These are phyloP conservation scores for Heterococcus sp. DNA, from an alignment of 108 stramenopile species.

Conservation along the genomic window DNA sequence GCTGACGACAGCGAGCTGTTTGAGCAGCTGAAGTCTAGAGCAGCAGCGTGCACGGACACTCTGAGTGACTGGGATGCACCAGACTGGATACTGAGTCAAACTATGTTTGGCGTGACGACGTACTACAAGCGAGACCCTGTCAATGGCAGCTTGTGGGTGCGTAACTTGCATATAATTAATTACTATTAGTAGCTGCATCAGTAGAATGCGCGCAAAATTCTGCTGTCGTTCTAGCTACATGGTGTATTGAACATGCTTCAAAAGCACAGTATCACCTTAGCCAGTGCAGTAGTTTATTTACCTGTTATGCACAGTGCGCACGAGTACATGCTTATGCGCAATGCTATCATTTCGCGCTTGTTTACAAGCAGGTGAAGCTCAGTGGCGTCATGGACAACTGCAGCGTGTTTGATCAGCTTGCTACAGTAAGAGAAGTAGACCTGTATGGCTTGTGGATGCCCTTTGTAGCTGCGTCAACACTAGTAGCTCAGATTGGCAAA, in stretches of 20 bases:
- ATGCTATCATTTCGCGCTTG: neutral
- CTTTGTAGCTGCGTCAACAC: constrained; percentile 64
- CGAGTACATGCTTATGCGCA: neutral
- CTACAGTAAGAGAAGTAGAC: constrained; percentile 78
- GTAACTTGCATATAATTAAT: too few relatives aligned
- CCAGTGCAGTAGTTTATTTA: neutral
- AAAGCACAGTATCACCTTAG: too few relatives aligned
- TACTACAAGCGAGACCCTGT: constrained; percentile 38
- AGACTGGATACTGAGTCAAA: constrained; percentile 30
- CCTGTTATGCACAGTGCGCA: too few relatives aligned
- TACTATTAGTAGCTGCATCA: too few relatives aligned
- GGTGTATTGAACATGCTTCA: too few relatives aligned
- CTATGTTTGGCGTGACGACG: constrained; percentile 33
- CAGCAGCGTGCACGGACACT: neutral
- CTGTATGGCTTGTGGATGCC: constrained; percentile 84
- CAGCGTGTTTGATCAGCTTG: constrained; percentile 81
- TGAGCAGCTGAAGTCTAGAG: neutral
- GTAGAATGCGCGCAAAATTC: too few relatives aligned
- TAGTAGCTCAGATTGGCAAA: constrained; percentile 73
- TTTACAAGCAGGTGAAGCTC: constrained; percentile 8
- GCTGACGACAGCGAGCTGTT: neutral
- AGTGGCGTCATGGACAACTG: constrained; percentile 36
- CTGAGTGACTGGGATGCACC: neutral
- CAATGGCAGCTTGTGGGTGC: constrained; percentile 12
- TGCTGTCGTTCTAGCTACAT: too few relatives aligned